Evolutionary conservation across 176 grass and related monocot genomes (phyloP).

Genomic region (Hyparrhenia diplandra): DNA sequence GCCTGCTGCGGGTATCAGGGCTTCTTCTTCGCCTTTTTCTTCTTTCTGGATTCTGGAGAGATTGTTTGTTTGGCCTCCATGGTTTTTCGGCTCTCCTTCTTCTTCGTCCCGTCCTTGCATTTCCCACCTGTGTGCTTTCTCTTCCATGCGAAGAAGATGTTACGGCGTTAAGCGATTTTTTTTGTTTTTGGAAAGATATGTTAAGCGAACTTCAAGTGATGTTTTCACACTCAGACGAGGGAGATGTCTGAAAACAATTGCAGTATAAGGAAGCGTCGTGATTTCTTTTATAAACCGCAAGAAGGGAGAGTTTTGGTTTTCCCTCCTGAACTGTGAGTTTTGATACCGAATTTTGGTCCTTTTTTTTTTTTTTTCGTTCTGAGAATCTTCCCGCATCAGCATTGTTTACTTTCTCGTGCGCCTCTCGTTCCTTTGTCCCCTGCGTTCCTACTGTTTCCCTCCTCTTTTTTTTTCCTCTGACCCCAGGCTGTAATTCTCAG

Average conservation of each 20-base stretch:
- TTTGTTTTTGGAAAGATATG: neutral
- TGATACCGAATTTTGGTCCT: constrained; percentile 6
- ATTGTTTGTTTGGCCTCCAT: neutral
- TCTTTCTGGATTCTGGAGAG: neutral
- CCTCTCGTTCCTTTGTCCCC: neutral
- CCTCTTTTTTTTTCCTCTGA: neutral
- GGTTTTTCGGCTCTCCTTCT: neutral
- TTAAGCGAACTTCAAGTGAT: neutral
- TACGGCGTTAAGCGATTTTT: neutral
- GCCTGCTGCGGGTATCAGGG: constrained; percentile 25
- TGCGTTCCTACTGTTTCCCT: neutral
- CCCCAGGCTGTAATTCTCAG: constrained; percentile 6
- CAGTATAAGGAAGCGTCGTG: neutral
- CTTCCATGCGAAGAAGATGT: neutral
- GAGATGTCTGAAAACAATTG: neutral
- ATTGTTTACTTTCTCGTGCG: constrained; percentile 25
- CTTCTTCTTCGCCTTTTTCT: neutral
- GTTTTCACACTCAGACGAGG: neutral
- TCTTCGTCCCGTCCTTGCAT: neutral
- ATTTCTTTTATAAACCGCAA: neutral
- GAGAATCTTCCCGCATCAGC: constrained; percentile 32
- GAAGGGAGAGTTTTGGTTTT: neutral
- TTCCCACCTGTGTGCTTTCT: neutral
- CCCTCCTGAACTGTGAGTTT: neutral
- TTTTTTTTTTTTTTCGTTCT: neutral